Evolutionary conservation across 2,329 filamentous ascomycete genomes (phyloP).

Genomic region (Cryphonectria japonica): DNA sequence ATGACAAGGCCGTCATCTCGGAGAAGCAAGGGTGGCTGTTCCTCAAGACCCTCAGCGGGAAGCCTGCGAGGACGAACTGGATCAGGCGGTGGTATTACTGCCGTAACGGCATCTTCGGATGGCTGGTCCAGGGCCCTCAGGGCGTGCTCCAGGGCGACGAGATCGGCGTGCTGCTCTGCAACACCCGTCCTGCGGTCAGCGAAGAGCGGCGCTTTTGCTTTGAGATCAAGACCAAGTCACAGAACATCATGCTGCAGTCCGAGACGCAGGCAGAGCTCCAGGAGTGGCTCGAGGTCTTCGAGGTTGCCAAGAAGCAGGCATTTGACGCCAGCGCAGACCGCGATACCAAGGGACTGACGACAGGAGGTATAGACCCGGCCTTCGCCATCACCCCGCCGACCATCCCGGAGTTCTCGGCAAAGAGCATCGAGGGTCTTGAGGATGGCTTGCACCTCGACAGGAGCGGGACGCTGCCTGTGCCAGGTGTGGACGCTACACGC

Average conservation of each 20-base stretch:
- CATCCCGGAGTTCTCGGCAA: conserved; percentile 88
- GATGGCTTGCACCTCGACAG: conserved; percentile 55
- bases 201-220: conserved; percentile 97
- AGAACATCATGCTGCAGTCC: conserved; percentile 84
- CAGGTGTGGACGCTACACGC: conserved; percentile 63
- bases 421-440: conserved; percentile 53
- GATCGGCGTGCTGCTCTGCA: conserved; percentile 92
- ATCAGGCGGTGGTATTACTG: conserved; percentile 93
- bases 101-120: conserved; percentile 94
- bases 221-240: conserved; percentile 97
- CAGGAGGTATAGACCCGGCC: conserved; percentile 67
- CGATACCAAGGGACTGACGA: conserved; percentile 48
- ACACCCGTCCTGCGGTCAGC: conserved; percentile 84
- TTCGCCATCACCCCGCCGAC: conserved; percentile 91
- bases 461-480: conserved; percentile 66
- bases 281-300: conserved; percentile 92
- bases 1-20: conserved; percentile 53
- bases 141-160: conserved; percentile 96
- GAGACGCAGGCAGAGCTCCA: conserved; percentile 92
- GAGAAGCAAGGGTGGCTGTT: conserved; percentile 98
- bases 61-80: conserved; percentile 90
- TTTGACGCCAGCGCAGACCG: conserved; percentile 72
- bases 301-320: conserved; percentile 90
- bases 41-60: conserved; percentile 78
- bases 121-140: conserved; percentile 80